A percentile compares a stretch with the other conserved stretches of the same genome.
Conservation (phyloP, 345 rosid genomes). For the Lepidium sativum region DNA sequence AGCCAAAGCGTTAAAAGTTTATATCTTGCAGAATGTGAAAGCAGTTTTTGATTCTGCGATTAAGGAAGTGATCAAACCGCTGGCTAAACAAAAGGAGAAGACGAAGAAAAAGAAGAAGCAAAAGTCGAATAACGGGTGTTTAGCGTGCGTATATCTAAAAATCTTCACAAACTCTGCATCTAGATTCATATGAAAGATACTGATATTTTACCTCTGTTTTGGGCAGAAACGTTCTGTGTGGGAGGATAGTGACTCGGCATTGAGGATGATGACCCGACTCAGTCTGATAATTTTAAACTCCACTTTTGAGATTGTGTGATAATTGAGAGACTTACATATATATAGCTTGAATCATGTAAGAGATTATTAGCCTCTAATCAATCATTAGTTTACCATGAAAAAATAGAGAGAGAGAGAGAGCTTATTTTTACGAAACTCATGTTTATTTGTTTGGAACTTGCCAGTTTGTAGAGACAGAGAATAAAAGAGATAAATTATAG, state of each 20-base stretch:
- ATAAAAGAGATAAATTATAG: neutral
- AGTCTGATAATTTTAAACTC: neutral
- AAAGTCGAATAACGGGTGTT: constrained; percentile 57
- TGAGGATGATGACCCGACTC: constrained; percentile 5
- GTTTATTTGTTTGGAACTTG: constrained; percentile 13
- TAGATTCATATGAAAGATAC: neutral
- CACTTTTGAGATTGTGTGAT: constrained; percentile 23
- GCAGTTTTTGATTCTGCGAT: constrained; percentile 94
- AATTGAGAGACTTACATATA: constrained; percentile 7
- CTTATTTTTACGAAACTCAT: constrained; percentile 7
- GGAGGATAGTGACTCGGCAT: constrained; percentile 26
- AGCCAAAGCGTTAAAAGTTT: neutral
- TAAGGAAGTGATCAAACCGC: constrained; percentile 83
- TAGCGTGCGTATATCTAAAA: constrained; percentile 43
- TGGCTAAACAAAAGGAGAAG: constrained; percentile 68
- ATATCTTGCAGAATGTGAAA: constrained; percentile 70
- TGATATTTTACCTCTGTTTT: neutral
- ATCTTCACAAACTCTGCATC: constrained; percentile 12
- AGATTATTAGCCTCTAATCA: constrained; percentile 21
- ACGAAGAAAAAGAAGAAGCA: constrained; percentile 33
- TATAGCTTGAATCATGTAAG: constrained; percentile 18
- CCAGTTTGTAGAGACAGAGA: constrained; percentile 2
- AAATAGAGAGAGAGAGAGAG: neutral
- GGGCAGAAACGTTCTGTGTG: constrained; percentile 30
- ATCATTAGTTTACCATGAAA: constrained; percentile 15